Conservation (phyloP, 2,329 filamentous ascomycete genomes). For the Ceratocystis albifundus region DNA sequence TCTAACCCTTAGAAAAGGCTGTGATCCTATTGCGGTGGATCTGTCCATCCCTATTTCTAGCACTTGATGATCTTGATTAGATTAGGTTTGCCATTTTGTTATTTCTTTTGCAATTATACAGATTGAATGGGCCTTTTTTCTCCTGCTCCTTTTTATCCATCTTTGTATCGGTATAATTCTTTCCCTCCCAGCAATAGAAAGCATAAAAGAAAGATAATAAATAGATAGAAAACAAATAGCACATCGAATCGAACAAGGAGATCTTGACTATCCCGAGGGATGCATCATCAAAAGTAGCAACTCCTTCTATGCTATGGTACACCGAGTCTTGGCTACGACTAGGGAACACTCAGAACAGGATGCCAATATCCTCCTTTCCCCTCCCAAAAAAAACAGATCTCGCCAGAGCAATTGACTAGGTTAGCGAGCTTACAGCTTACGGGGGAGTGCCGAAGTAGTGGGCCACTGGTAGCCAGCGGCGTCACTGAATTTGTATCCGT, state of each 20-base stretch:
- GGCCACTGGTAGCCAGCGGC: constrained; percentile 94
- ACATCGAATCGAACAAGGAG: constrained; percentile 12
- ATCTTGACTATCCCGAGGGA: neutral
- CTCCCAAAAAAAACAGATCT: constrained; percentile 12
- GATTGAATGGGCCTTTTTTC: neutral
- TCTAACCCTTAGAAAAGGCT: neutral
- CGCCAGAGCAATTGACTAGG: constrained; percentile 23
- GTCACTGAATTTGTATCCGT: constrained; percentile 98
- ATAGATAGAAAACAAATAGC: constrained; percentile 13
- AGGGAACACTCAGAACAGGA: neutral
- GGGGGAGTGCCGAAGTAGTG: constrained; percentile 53
- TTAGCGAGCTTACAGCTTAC: constrained; percentile 58
- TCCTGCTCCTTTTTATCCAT: neutral
- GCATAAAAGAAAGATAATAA: constrained; percentile 11
- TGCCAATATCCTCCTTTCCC: neutral
- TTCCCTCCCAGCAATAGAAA: neutral
- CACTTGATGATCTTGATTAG: neutral
- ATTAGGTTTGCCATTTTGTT: neutral
- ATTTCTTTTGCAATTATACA: neutral
- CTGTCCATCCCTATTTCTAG: neutral
- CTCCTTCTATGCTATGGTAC: neutral
- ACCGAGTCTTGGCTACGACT: neutral
- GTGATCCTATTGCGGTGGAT: neutral
- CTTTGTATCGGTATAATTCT: neutral
- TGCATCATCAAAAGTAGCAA: neutral